phyloP scores from a whole-genome alignment of 441 rosid genomes.

The Flueggea neowawraea region DNA sequence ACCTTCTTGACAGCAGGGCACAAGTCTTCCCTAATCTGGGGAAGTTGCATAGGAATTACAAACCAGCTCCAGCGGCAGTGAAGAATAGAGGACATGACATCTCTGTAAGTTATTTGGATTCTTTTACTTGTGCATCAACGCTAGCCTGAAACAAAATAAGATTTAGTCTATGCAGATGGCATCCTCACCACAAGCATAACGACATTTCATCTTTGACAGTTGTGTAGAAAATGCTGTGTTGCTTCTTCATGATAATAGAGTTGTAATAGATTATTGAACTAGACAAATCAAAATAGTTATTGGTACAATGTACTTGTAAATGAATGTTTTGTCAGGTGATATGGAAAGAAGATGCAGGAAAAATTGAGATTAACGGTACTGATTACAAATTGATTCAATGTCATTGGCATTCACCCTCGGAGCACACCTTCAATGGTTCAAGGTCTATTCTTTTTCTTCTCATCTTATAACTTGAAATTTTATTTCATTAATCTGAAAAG shows the following conservation, averaged over 20 bases:
- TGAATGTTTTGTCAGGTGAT: constrained; percentile 28
- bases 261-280: too few species aligned
- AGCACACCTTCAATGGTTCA: constrained; percentile 61
- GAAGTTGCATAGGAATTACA: constrained; percentile 22
- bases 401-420: constrained; percentile 87
- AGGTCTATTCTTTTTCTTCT: constrained; percentile 24
- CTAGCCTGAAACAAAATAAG: too few species aligned
- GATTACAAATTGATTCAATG: constrained; percentile 41
- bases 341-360: constrained; percentile 45
- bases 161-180: too few species aligned
- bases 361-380: constrained; percentile 40
- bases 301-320: too few species aligned
- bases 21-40: constrained; percentile 13
- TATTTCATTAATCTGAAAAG: too few species aligned
- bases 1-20: constrained; percentile 24
- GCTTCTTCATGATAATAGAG: too few species aligned
- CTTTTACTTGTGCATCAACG: background rate
- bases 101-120: constrained; percentile 20
- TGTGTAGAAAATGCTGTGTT: too few species aligned
- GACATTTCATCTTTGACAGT: too few species aligned
- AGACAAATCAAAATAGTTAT: background rate
- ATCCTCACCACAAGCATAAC: too few species aligned
- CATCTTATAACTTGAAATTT: too few species aligned
- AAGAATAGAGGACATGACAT: constrained; percentile 52
- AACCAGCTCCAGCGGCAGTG: constrained; percentile 30